Base-by-base conservation (phyloP, 352 stramenopile species). In the Phytophthora citricola region DNA sequence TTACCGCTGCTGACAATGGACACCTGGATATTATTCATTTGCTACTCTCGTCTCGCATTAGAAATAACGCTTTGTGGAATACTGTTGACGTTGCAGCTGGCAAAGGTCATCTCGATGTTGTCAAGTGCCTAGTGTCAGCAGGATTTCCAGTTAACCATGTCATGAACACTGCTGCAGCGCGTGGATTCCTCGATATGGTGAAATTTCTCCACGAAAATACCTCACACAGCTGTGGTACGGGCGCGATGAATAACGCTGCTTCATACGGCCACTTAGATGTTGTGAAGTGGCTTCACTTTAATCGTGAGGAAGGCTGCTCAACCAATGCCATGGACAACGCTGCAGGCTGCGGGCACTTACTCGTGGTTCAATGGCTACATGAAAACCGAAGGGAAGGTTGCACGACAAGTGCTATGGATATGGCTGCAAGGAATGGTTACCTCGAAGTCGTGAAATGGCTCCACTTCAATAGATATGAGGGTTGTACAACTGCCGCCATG, bases 151-250 rank as follows among this genome's bases (percentile, higher is more conserved):
- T 11, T 14, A 38, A 3, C 27, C 3, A 31, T 6, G 27, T 32
- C 2, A 17, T 24, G 5, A 14, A 11, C 6, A 31, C 38, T 5
- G 41, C 41, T 8, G 41, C 53, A 34, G 4, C 5, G 3, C 51
- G 12, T 26, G 53, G 53, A 2, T n/a, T 44, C 4, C 40, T 61
- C 3, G 41, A 61, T 26, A 51, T 51, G 4, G 7, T 61, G 1
- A 12, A 39, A 46, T 61, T 39, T 39, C 53, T 61, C 14, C 53
- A 61, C 17, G 1, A 51, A 3, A 20, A 57, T 2, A 24, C 6
- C 4, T 17, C 45, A 9, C 11, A 46, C 2, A 22, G 14, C 7
- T 47, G 49, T 34, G 14, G 26, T 14, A 52, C 20, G 5, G 27
- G 27, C 5, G 5, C 27, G 0, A 31, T 31, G 27, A 6, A 31